These are phyloP conservation scores for Jaapia argillacea DNA, from an alignment of 768 basidiomycete genomes.

Conservation along the genomic window DNA sequence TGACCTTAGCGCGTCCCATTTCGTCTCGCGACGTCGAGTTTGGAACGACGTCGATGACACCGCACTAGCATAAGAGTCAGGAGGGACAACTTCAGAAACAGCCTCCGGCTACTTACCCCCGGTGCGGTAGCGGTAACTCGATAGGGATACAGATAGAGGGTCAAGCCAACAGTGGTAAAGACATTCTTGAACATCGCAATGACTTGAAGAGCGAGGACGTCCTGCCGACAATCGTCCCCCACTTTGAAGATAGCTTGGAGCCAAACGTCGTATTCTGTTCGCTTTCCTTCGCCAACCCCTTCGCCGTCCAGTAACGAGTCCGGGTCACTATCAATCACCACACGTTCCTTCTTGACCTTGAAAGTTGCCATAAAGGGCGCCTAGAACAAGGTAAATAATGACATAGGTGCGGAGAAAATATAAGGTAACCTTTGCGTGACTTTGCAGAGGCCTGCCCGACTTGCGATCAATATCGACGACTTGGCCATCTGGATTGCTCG, in stretches of 20 bases:
- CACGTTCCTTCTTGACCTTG: slow-evolving; percentile 85
- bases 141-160: slow-evolving; percentile 90
- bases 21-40: slow-evolving; percentile 97
- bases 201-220: slow-evolving; percentile 92
- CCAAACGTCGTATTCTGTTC: slow-evolving; percentile 79
- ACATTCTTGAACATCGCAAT: slow-evolving; percentile 99
- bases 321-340: slow-evolving; percentile 58
- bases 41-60: slow-evolving; percentile 97
- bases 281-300: slow-evolving; percentile 45
- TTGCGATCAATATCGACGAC: slow-evolving; percentile 98
- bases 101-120: no score
- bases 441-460: slow-evolving; percentile 91
- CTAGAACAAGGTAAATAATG: slow-evolving; percentile 36
- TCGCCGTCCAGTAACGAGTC: slow-evolving; percentile 63
- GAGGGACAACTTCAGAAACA: no score
- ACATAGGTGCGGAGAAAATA: background rate
- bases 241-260: slow-evolving; percentile 99
- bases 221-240: slow-evolving; percentile 97
- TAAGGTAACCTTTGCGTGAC: slow-evolving; percentile 79
- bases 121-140: slow-evolving; percentile 95
- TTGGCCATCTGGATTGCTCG: slow-evolving; percentile 93
- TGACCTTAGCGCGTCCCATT: slow-evolving; percentile 98
- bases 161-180: slow-evolving; percentile 81
- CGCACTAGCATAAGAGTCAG: slow-evolving; percentile 50
- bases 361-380: slow-evolving; percentile 99